These are phyloP conservation scores for Ustilago nuda DNA, from an alignment of 1,284 basidiomycete genomes.

Conservation along the genomic window DNA sequence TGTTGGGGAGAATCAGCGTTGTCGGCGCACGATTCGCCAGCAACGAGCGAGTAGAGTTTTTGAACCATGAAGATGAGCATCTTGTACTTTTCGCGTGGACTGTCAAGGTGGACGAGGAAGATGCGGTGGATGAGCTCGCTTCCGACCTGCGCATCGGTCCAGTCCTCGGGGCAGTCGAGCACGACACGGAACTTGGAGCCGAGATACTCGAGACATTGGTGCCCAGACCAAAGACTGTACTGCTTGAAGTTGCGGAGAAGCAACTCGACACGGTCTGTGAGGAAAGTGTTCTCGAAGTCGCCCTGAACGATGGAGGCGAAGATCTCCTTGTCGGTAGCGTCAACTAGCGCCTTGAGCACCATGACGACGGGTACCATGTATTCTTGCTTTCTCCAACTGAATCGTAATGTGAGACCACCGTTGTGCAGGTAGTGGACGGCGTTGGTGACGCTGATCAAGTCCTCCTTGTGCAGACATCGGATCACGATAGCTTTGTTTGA, in stretches of 20 bases:
- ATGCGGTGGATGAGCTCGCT: conserved; percentile 86
- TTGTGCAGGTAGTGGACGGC: conserved; percentile 96
- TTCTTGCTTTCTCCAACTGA: conserved; percentile 98
- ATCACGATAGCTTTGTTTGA: conserved; percentile 94
- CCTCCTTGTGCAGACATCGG: conserved; percentile 79
- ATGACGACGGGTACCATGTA: conserved; percentile 99
- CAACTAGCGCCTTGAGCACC: conserved; percentile 91
- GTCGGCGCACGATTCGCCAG: conserved; percentile 89
- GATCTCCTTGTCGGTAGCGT: conserved; percentile 93
- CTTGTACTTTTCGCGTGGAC: conserved; percentile 93
- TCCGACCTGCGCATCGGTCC: conserved; percentile 86
- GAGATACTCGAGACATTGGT: conserved; percentile 94
- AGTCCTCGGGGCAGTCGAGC: conserved; percentile 90
- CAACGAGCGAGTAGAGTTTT: conserved; percentile 93
- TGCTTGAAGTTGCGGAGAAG: conserved; percentile 91
- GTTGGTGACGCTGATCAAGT: conserved; percentile 76
- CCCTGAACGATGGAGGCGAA: conserved; percentile 98
- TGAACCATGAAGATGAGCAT: conserved; percentile 98
- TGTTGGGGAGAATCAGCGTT: conserved; percentile 99
- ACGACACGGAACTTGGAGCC: conserved; percentile 98
- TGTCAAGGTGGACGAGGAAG: conserved; percentile 88
- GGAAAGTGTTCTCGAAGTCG: conserved; percentile 95
- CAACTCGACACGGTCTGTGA: conserved; percentile 97
- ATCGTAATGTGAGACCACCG: conserved; percentile 93
- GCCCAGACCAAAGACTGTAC: conserved; percentile 85